A percentile compares a stretch with the other conserved stretches of the same genome.
These are phyloP conservation scores for Agrocybe praecox DNA, from an alignment of 768 basidiomycete genomes.

Conservation along the genomic window DNA sequence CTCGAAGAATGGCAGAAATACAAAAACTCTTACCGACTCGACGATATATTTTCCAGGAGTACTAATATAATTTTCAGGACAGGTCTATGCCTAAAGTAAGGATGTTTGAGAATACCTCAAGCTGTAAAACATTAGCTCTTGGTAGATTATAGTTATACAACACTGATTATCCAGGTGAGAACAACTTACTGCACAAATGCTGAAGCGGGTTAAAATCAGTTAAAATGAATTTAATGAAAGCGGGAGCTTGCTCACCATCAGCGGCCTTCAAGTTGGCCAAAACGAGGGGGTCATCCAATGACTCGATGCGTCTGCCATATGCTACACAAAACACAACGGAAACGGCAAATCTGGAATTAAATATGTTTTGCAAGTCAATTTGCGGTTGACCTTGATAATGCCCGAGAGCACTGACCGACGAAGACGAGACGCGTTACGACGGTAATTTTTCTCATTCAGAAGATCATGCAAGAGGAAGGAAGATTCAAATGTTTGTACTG, in stretches of 20 bases:
- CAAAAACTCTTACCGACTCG: slow-evolving; percentile 23
- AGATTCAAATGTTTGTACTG: slow-evolving; percentile 23
- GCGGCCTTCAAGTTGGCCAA: slow-evolving; percentile 23
- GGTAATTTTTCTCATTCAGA: slow-evolving; percentile 12
- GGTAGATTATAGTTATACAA: too few species aligned
- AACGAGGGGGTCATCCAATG: slow-evolving; percentile 23
- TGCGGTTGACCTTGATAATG: too few species aligned
- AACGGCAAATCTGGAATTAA: slow-evolving; percentile 19
- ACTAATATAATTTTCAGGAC: slow-evolving; percentile 1
- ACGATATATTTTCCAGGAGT: slow-evolving; percentile 20
- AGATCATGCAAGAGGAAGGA: slow-evolving; percentile 23
- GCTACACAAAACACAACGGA: slow-evolving; percentile 24
- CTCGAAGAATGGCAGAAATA: too few species aligned
- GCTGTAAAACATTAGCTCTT: too few species aligned
- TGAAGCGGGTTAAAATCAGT: neutral
- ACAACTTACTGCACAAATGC: neutral
- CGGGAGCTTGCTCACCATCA: slow-evolving; percentile 16
- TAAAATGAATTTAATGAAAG: neutral
- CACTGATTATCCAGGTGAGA: too few species aligned
- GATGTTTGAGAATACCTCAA: too few species aligned
- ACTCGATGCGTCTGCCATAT: slow-evolving; percentile 25
- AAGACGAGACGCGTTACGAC: slow-evolving; percentile 14
- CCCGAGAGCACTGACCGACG: slow-evolving; percentile 19
- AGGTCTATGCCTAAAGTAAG: too few species aligned
- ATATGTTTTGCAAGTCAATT: neutral